Conservation (phyloP, 495 filamentous ascomycete genomes). For the Parachaetomium inaequale region DNA sequence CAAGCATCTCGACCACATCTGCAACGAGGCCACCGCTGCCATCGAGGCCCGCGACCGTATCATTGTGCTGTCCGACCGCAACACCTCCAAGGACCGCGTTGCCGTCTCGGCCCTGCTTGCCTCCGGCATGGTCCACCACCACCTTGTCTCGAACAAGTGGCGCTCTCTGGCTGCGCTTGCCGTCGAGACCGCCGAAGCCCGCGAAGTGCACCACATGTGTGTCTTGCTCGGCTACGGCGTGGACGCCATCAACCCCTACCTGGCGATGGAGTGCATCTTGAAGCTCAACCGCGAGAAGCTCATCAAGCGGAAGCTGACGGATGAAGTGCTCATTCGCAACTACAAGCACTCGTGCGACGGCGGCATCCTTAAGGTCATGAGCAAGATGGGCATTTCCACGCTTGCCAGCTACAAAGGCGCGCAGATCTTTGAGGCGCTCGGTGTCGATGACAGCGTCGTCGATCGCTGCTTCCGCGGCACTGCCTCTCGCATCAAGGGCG, state of each 20-base stretch:
- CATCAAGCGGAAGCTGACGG: constrained; percentile 82
- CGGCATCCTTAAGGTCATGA: constrained; percentile 99
- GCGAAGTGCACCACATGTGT: constrained; percentile 99
- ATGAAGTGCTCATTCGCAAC: constrained; percentile 86
- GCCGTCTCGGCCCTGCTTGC: constrained; percentile 86
- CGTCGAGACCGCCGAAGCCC: constrained; percentile 93
- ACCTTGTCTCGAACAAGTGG: constrained; percentile 96
- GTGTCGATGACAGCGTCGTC: constrained; percentile 91
- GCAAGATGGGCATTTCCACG: constrained; percentile 99
- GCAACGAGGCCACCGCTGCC: constrained; percentile 77
- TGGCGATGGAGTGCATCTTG: constrained; percentile 95
- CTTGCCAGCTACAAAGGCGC: constrained; percentile 98
- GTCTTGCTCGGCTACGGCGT: constrained; percentile 94
- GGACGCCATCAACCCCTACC: constrained; percentile 95
- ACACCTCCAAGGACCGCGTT: constrained; percentile 77
- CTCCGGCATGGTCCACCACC: constrained; percentile 94
- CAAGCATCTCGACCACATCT: constrained; percentile 85
- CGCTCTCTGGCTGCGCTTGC: constrained; percentile 83
- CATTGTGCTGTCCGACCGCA: constrained; percentile 87
- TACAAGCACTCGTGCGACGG: constrained; percentile 98
- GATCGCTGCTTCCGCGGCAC: constrained; percentile 96
- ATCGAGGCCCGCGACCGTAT: constrained; percentile 83
- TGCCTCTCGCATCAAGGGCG: constrained; percentile 90
- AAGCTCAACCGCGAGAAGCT: constrained; percentile 97
- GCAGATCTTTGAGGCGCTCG: constrained; percentile 99